These are phyloP conservation scores for Schizochytrium sp. DNA, from an alignment of 108 stramenopile genomes.

Conservation along the genomic window DNA sequence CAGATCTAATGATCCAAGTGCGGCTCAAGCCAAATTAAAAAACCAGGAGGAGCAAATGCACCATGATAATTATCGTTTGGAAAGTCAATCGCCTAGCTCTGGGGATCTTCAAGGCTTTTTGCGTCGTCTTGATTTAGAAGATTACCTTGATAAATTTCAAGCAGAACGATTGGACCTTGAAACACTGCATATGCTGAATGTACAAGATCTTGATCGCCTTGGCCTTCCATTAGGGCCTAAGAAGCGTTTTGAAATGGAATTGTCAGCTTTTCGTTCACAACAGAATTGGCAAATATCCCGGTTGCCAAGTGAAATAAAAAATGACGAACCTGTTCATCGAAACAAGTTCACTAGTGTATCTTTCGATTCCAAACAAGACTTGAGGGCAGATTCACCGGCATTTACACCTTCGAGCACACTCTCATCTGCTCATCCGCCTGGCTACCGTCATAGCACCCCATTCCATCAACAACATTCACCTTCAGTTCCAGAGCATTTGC, in stretches of 20 bases:
- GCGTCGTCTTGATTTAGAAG: neutral
- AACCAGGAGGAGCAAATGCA: neutral
- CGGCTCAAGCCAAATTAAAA: neutral
- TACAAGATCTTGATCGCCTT: conserved; percentile 8
- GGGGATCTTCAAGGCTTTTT: neutral
- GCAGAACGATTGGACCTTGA: conserved; percentile 13
- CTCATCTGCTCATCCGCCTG: no score
- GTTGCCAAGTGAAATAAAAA: neutral
- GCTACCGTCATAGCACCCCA: no score
- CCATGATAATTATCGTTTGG: neutral
- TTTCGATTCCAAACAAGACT: no score
- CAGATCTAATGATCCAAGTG: neutral
- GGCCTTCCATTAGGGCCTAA: neutral
- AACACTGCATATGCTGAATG: neutral
- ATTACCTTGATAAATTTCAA: conserved; percentile 16
- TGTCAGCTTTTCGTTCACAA: neutral
- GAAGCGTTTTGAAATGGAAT: neutral
- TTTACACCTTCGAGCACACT: no score
- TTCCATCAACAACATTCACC: no score
- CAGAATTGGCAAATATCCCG: neutral
- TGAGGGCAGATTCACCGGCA: no score
- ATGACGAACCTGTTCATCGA: neutral
- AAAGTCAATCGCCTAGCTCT: neutral
- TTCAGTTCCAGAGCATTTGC: no score
- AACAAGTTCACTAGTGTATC: no score